Base-by-base conservation (phyloP, 495 filamentous ascomycete species). In the Penicillium ochrochloron region DNA sequence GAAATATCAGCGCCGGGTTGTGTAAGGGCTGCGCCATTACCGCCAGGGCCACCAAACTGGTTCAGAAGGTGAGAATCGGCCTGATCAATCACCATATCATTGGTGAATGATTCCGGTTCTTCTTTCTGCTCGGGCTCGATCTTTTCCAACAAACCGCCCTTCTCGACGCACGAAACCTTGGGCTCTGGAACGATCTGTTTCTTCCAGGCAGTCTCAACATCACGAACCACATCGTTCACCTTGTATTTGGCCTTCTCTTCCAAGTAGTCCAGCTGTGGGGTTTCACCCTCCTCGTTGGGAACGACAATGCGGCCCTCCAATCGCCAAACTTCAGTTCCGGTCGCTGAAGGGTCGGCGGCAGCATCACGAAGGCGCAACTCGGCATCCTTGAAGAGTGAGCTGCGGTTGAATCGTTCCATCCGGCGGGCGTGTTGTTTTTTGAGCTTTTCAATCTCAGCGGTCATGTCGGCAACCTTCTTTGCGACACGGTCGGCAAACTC, bases 401-500 rank as follows among this genome's bases (percentile, higher is more conserved):
- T 88, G 33, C 85, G 85, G 70, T 87, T 86, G 65, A 97, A 85
- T 68, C 89, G 91, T 12, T 87, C 83, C 79, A 97, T 85, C 29
- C 86, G 83, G 65, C 82, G 88, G 1, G 86, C 86, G 74, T 99
- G 94, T 29, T 90, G 84, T 14, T 81, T 83, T 78, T 90, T 94
- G 82, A 99, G 82, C 57, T 87, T 84, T 66, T 93, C 88, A 50
- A 97, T 92, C 73, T 97, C 93, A 6, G 86, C 86, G 42, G 88
- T 85, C 62, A 88, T 87, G 37, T 90, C 82, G 2, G 79, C 80
- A 2, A 91, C 82, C 64, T 87, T 88, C 33, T 87, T 85, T 41
- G 82, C 77, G 6, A 90, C 90, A 33, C 92, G 85, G 61, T 89
- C 87, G 29, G 88, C 86, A 70, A 98, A 96, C 66, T 93, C 88